A percentile compares a stretch with the other conserved stretches of the same genome.
These are phyloP conservation scores for Mrakia gelida DNA, from an alignment of 768 basidiomycete genomes.

Conservation along the genomic window DNA sequence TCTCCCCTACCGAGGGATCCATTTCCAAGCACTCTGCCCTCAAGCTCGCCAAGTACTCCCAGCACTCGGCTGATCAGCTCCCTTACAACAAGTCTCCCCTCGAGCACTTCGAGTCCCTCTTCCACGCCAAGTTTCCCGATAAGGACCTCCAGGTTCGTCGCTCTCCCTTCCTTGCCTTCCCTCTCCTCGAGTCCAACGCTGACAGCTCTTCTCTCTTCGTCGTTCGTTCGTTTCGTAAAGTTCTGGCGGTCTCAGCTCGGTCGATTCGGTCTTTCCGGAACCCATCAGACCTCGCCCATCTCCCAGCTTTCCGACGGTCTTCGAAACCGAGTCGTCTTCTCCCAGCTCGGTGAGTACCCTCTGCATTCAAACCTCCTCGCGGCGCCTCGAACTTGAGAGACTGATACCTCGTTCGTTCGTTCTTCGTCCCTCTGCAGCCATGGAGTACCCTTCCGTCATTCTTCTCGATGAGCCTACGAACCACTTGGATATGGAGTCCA, in stretches of 20 bases:
- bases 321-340: slow-evolving; percentile 64
- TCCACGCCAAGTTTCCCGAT: slow-evolving; percentile 79
- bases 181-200: not conserved
- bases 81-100: slow-evolving; percentile 87
- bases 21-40: slow-evolving; percentile 81
- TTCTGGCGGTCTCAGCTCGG: slow-evolving; percentile 94
- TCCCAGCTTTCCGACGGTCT: slow-evolving; percentile 91
- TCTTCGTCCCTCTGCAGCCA: slow-evolving; percentile 49
- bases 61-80: slow-evolving; percentile 97
- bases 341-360: slow-evolving; percentile 26
- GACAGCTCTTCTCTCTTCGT: not conserved
- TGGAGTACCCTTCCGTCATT: slow-evolving; percentile 96
- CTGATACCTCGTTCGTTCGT: slow-evolving; percentile 30
- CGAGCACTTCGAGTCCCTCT: slow-evolving; percentile 85
- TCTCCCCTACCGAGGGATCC: slow-evolving; percentile 78
- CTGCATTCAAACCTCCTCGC: not conserved
- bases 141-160: slow-evolving; percentile 69
- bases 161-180: not conserved
- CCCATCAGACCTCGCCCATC: slow-evolving; percentile 92
- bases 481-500: slow-evolving; percentile 96
- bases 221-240: slow-evolving; percentile 44
- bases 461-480: slow-evolving; percentile 70
- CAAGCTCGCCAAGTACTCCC: slow-evolving; percentile 97
- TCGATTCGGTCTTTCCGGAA: slow-evolving; percentile 87
- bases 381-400: not conserved